Evolutionary conservation across 2,329 filamentous ascomycete species (phyloP).

Genomic region (Aspergillus niger): DNA sequence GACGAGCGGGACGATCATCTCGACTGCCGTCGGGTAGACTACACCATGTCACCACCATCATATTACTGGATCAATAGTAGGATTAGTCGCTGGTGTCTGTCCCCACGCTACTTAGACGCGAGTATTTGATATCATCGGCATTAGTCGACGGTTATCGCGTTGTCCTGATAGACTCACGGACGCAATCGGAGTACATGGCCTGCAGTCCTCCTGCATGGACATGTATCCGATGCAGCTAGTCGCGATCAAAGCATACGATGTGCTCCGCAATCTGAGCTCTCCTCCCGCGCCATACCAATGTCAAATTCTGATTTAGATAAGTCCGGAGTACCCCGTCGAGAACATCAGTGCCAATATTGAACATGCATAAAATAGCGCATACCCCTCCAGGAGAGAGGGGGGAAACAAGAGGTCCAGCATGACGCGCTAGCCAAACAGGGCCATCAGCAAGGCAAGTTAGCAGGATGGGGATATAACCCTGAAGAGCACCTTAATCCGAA

Average conservation of each 20-base stretch:
- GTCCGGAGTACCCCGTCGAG: not conserved
- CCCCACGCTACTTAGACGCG: not conserved
- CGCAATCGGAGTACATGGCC: not conserved
- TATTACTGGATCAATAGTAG: slow-evolving; percentile 6
- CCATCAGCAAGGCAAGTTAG: not conserved
- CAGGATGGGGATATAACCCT: not conserved
- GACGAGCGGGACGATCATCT: slow-evolving; percentile 20
- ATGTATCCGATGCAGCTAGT: not conserved
- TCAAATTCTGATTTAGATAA: not conserved
- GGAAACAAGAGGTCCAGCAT: not conserved
- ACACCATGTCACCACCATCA: not conserved
- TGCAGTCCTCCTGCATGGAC: slow-evolving; percentile 6
- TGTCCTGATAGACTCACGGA: not conserved
- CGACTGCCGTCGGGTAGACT: slow-evolving; percentile 7
- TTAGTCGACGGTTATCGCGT: not conserved
- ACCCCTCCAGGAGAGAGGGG: not conserved
- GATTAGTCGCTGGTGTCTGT: not conserved
- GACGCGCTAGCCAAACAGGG: not conserved
- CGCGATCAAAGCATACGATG: not conserved
- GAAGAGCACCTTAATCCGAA: not conserved
- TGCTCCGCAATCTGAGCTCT: not conserved
- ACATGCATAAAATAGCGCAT: slow-evolving; percentile 3
- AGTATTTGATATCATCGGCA: slow-evolving; percentile 4
- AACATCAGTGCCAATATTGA: not conserved
- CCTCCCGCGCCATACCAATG: not conserved